Evolutionary conservation across 495 filamentous ascomycete species (phyloP).

Genomic region (Venustampulla echinocandica): DNA sequence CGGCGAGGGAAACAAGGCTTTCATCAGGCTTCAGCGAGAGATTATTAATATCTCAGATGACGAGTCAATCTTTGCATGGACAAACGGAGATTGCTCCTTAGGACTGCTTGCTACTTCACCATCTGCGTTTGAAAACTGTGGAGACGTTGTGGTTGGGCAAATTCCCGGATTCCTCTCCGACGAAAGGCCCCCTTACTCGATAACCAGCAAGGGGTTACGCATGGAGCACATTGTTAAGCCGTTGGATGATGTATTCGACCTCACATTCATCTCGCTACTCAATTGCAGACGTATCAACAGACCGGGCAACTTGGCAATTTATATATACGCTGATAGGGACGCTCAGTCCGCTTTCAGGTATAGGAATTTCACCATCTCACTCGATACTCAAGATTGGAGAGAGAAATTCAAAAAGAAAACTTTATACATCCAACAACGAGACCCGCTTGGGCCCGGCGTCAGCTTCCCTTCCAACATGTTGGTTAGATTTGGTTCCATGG

Average conservation of each 20-base stretch:
- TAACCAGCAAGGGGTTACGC: not conserved
- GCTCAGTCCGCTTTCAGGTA: not conserved
- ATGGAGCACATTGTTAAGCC: not conserved
- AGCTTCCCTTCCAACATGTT: too few relatives aligned
- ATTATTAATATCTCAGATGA: constrained; percentile 8
- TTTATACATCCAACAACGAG: not conserved
- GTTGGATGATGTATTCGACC: not conserved
- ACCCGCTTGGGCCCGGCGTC: too few relatives aligned
- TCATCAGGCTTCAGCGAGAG: constrained; percentile 20
- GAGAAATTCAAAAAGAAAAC: not conserved
- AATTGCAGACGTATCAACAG: not conserved
- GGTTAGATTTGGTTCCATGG: too few relatives aligned
- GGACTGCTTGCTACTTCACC: not conserved
- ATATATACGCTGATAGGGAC: not conserved
- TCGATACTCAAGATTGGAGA: not conserved
- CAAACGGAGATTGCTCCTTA: too few relatives aligned
- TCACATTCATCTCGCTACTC: not conserved
- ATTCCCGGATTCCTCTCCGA: not conserved
- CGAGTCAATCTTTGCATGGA: constrained; percentile 8
- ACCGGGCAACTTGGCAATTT: not conserved
- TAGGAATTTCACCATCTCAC: not conserved
- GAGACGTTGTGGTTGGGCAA: not conserved
- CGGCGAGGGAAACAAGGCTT: constrained; percentile 22
- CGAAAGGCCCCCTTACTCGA: not conserved
- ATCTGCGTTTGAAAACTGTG: not conserved